Evolutionary conservation across 78 protist genomes (phyloP), one percentile per base, ranked within the genome.

Genomic region (Guillardia theta): DNA sequence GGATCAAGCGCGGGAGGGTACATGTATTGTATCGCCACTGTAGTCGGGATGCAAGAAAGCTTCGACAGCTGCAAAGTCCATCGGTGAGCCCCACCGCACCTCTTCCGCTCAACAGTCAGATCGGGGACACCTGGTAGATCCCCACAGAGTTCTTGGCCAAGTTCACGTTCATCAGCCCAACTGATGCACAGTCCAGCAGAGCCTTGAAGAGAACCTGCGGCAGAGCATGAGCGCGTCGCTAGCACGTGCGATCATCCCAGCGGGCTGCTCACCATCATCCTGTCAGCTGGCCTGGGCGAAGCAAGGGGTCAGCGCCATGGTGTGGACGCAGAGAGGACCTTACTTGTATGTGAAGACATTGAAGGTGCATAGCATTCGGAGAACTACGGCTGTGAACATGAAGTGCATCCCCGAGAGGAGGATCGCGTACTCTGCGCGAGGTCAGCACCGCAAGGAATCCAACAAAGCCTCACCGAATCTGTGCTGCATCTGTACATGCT

Each of bases 91-190:
- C 39, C 70, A 58, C 70, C 4, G 2, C 70, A 30, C 6, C 1
- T 58, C 27, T 1, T 58, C 39, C 27, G 27, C 39, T 58, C 39
- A 15, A 15, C 30, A 10, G 58, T 10, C 10, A 15, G 58, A 15
- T 10, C 58, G 58, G 30, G 58, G 58, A 50, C 39, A 58, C 70
- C 70, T 58, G 83, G 24, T 33, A 80, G 48, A 33, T 22, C 44
- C 90, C 90, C 58, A 80, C 90, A 6, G 90, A 80, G 48, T 80
- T 80, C 37, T 44, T 8, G 90, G 90, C 43, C 37, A 80, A 48
- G 90, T 33, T n/a, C 24, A 80, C 12, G 48, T 80, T 80, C 90
- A 80, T 80, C 58, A 80, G 33, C 18, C 53, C 90, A 0, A 80
- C 48, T 33, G 90, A 80, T 2, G 37, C 2, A 6, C 36, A 22